A percentile compares a stretch with the other conserved stretches of the same genome.
Evolutionary conservation across 257 asterid genomes (phyloP).

Genomic region (Scutellaria minor): DNA sequence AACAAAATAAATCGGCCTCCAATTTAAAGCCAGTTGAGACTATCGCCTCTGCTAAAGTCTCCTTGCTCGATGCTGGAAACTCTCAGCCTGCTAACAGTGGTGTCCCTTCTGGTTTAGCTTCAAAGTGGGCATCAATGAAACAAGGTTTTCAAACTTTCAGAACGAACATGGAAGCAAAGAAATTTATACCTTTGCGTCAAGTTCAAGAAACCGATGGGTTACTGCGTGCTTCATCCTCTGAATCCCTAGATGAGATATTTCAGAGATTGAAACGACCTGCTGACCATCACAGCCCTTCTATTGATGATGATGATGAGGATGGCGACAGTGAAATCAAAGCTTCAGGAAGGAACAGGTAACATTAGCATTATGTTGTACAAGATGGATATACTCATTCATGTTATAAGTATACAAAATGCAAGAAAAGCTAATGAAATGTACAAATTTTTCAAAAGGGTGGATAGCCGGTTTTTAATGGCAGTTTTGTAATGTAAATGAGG

Average conservation of each 20-base stretch:
- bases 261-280: conserved; percentile 80
- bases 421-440: conserved; percentile 44
- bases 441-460: conserved; percentile 30
- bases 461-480: conserved; percentile 26
- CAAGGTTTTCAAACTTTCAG: conserved; percentile 80
- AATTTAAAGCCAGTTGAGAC: conserved; percentile 52
- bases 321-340: conserved; percentile 42
- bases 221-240: conserved; percentile 63
- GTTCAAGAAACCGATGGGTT: conserved; percentile 53
- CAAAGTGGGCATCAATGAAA: conserved; percentile 96
- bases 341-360: conserved; percentile 42
- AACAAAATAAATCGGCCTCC: conserved; percentile 58
- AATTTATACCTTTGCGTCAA: conserved; percentile 71
- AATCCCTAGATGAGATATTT: conserved; percentile 85
- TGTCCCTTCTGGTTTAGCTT: conserved; percentile 66
- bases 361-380: conserved; percentile 20
- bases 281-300: conserved; percentile 38
- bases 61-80: conserved; percentile 63
- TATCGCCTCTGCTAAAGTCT: conserved; percentile 73
- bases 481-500: conserved; percentile 22
- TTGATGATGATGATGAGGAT: conserved; percentile 55
- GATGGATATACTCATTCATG: conserved; percentile 22
- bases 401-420: conserved; percentile 40
- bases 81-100: conserved; percentile 42
- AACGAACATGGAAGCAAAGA: conserved; percentile 77